These are phyloP conservation scores for Plasmopara viticola DNA, from an alignment of 352 stramenopile species.

Conservation along the genomic window DNA sequence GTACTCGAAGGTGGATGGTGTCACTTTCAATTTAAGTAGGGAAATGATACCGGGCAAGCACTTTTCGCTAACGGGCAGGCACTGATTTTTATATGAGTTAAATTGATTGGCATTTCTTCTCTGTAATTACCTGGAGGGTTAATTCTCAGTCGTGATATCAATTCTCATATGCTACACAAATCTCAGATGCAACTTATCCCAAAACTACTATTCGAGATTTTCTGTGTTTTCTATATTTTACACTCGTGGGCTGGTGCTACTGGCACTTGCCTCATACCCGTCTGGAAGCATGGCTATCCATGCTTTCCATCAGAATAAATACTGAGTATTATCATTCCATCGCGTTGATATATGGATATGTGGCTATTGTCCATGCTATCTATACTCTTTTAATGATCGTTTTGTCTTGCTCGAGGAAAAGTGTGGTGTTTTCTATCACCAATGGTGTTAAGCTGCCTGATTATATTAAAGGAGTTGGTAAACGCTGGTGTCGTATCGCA, in stretches of 20 bases:
- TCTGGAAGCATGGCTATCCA: constrained; percentile 21
- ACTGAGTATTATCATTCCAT: constrained; percentile 13
- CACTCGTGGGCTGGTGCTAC: constrained; percentile 15
- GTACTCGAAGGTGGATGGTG: too few species aligned
- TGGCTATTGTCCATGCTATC: constrained; percentile 14
- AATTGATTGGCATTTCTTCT: too few species aligned
- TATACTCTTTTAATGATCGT: constrained; percentile 25
- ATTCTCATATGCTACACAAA: too few species aligned
- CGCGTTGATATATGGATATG: constrained; percentile 5
- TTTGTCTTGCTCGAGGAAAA: constrained; percentile 14
- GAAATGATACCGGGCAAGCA: too few species aligned
- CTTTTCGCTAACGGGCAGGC: too few species aligned
- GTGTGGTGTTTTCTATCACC: constrained; percentile 20
- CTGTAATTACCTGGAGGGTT: too few species aligned
- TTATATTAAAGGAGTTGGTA: neutral
- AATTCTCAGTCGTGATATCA: too few species aligned
- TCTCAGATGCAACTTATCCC: too few species aligned
- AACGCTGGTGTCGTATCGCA: constrained; percentile 1
- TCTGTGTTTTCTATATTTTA: constrained; percentile 25
- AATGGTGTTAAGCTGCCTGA: constrained; percentile 11
- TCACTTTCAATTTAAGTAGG: too few species aligned
- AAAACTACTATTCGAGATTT: too few species aligned
- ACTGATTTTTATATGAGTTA: too few species aligned
- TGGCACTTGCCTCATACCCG: constrained; percentile 23
- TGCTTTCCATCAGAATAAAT: constrained; percentile 23